Conservation (phyloP, 2,329 filamentous ascomycete genomes). For the Lasiodiplodia sp. region DNA sequence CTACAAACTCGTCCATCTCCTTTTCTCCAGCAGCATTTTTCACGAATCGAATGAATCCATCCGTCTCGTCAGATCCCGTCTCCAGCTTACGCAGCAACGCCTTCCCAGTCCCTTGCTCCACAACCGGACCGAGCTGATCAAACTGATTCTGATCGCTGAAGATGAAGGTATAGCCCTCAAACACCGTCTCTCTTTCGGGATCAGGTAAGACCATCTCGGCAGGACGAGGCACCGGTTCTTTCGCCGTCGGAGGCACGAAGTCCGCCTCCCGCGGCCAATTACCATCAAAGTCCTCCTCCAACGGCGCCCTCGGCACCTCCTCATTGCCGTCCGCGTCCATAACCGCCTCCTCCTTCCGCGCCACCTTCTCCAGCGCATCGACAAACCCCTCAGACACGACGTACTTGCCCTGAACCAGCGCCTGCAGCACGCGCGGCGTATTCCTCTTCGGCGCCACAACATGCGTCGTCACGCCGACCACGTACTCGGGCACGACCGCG, state of each 20-base stretch:
- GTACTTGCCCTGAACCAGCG: conserved; percentile 79
- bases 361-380: conserved; percentile 67
- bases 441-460: conserved; percentile 90
- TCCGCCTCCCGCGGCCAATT: conserved; percentile 79
- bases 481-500: conserved; percentile 79
- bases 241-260: conserved; percentile 76
- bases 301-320: conserved; percentile 59
- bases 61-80: conserved; percentile 69
- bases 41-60: conserved; percentile 81
- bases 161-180: conserved; percentile 87
- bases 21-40: conserved; percentile 78
- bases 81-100: conserved; percentile 71
- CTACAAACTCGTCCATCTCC: conserved; percentile 68
- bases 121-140: conserved; percentile 74
- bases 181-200: conserved; percentile 70
- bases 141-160: conserved; percentile 82
- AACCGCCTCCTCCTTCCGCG: conserved; percentile 59
- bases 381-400: conserved; percentile 79
- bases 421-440: conserved; percentile 84
- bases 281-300: conserved; percentile 81
- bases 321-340: conserved; percentile 72
- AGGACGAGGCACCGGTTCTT: conserved; percentile 75
- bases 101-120: conserved; percentile 84
- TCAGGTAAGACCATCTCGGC: conserved; percentile 77
- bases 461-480: conserved; percentile 77